Conservation (phyloP, 164 flowering plant genomes). For the Nymphaea thermarum region DNA sequence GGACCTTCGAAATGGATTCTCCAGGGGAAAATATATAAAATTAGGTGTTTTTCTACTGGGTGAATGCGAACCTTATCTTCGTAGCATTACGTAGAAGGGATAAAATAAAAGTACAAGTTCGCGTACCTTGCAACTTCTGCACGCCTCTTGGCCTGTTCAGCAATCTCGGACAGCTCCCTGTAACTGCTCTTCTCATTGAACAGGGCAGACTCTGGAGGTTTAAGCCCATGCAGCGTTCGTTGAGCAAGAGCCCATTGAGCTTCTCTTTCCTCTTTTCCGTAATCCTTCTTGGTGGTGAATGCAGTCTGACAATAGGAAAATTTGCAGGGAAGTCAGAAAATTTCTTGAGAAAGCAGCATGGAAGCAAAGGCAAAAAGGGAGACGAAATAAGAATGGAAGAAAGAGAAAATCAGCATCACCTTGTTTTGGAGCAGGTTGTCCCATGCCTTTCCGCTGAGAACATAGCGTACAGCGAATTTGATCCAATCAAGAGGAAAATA, state of each 20-base stretch:
- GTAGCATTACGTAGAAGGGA: no score
- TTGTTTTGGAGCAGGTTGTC: slow-evolving; percentile 62
- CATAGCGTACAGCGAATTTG: slow-evolving; percentile 73
- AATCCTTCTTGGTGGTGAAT: slow-evolving; percentile 92
- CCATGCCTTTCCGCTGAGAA: slow-evolving; percentile 92
- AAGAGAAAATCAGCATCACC: slow-evolving; percentile 21
- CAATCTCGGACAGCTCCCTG: slow-evolving; percentile 92
- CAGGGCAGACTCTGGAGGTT: slow-evolving; percentile 51
- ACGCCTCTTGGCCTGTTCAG: slow-evolving; percentile 94
- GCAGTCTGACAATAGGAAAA: slow-evolving; percentile 54
- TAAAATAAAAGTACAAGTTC: no score
- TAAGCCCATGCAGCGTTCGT: slow-evolving; percentile 91
- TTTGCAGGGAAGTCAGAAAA: neutral
- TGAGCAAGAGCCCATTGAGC: slow-evolving; percentile 99
- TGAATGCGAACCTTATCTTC: no score
- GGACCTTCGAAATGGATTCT: no score
- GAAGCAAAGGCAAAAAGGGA: neutral
- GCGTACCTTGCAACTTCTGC: slow-evolving; percentile 95
- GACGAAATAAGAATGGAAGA: neutral
- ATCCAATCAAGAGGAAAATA: slow-evolving; percentile 75
- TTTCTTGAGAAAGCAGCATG: neutral
- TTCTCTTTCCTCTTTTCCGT: slow-evolving; percentile 89
- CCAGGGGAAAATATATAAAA: no score
- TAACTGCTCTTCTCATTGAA: slow-evolving; percentile 85
- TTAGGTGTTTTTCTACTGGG: no score